Base-by-base conservation (phyloP, 352 stramenopile genomes). In the Blastocystis sp. region DNA sequence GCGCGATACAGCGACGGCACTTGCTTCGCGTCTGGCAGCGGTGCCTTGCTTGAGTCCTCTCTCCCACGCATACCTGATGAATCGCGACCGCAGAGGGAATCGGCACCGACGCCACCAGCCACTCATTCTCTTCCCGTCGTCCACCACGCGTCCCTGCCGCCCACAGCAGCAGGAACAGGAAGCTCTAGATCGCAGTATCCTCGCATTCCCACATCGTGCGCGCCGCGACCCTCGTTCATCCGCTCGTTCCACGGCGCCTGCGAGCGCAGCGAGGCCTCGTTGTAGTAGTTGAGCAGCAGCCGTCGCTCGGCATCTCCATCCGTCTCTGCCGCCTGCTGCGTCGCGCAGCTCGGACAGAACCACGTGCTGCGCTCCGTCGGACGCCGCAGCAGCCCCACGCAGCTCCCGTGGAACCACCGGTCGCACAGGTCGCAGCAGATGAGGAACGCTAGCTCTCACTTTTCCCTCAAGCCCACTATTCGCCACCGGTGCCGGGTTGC, bases 341-440 rank as follows among this genome's bases (percentile, higher is more conserved):
- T 24, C 24, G 16, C 36, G 49, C 65, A 78, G 16, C 4, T 14
- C 27, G 65, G 65, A 78, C 65, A 78, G 16, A 78, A 38, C 65
- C 65, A 78, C 3, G 24, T 1, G 7, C 56, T 36, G 0, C 11
- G 11, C 2, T 56, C 65, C 4, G 11, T 29, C 21, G 65, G 65
- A 38, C 44, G 65, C n/a, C 56, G 40, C n/a, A 59, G 18, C 65
- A 78, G n/a, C 4, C 65, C 65, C 27, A 78, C 56, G 36, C 65
- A 78, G 6, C 21, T 27, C 36, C 40, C 65, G 32, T 78, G 65
- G n/a, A 61, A 78, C 65, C 65, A 78, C 36, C 34, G n/a, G 18
- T 36, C 49, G n/a, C 65, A 78, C 4, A 21, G 21, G 36, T 78
- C 65, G 16, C 65, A 78, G 36, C 65, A 78, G 4, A 78, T 38